Evolutionary conservation across 1,139 yeast genomes (phyloP).

Genomic region (Suhomyces bribrorum): DNA sequence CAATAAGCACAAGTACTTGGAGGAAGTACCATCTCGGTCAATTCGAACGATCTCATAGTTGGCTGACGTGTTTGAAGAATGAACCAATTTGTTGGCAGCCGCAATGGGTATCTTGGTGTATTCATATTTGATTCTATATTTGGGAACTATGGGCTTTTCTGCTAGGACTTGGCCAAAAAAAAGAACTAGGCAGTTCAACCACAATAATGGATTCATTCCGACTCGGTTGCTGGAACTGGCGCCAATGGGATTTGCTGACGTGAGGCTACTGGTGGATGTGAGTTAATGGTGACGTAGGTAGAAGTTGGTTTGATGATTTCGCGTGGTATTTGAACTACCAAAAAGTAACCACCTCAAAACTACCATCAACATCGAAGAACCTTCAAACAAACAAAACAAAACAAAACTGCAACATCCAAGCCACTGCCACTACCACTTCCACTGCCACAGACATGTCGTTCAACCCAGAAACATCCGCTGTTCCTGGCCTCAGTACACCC

Average conservation of each 20-base stretch:
- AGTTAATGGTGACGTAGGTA: no score
- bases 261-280: no score
- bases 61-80: slow-evolving; percentile 6
- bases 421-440: no score
- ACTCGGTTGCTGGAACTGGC: no score
- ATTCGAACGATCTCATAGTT: slow-evolving; percentile 15
- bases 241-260: no score
- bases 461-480: slow-evolving; percentile 9
- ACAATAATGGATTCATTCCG: no score
- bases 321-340: slow-evolving; percentile 5
- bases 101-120: slow-evolving; percentile 13
- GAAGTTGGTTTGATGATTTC: background rate
- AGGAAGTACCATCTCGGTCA: slow-evolving; percentile 1
- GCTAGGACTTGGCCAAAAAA: slow-evolving; percentile 1
- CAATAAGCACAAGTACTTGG: slow-evolving; percentile 16
- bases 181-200: no score
- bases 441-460: slow-evolving; percentile 3
- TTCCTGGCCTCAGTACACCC: slow-evolving; percentile 16
- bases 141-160: slow-evolving; percentile 6
- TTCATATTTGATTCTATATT: slow-evolving; percentile 14
- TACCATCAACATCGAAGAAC: background rate
- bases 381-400: background rate
- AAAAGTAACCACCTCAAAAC: slow-evolving; percentile 2
- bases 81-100: slow-evolving; percentile 9
- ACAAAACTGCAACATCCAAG: no score